These are phyloP conservation scores for Fusarium avenaceum DNA, from an alignment of 2,329 filamentous ascomycete species.

Conservation along the genomic window DNA sequence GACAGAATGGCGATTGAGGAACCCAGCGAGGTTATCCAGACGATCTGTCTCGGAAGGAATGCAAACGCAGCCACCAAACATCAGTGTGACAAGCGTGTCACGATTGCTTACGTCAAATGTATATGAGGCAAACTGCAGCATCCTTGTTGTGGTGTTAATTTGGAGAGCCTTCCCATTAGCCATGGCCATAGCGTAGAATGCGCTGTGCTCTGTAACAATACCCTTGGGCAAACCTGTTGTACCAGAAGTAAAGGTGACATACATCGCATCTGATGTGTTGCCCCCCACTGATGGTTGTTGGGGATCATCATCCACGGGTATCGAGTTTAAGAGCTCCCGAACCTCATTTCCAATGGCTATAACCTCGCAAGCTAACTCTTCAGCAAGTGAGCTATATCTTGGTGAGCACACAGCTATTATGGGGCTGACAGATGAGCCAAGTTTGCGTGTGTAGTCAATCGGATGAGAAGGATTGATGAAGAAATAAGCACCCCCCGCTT, in stretches of 20 bases:
- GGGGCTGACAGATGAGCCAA: not conserved
- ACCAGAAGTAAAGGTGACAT: conserved; percentile 6
- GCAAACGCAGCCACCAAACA: conserved; percentile 1
- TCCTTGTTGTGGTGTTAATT: not conserved
- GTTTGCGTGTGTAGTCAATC: not conserved
- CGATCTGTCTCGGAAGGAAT: conserved; percentile 5
- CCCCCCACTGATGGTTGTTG: not conserved
- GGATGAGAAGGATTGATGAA: conserved; percentile 15
- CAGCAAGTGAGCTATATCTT: not conserved
- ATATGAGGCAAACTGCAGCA: conserved; percentile 14
- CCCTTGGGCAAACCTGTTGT: conserved; percentile 4
- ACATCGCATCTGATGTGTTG: conserved; percentile 1
- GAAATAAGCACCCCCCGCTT: conserved; percentile 6
- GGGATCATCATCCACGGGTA: not conserved
- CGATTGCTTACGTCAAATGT: conserved; percentile 16
- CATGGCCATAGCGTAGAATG: conserved; percentile 9
- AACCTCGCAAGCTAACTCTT: not conserved
- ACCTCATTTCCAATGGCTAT: not conserved
- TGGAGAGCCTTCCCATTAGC: not conserved
- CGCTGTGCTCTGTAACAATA: conserved; percentile 2
- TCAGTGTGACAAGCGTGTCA: conserved; percentile 2
- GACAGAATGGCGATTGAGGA: not conserved
- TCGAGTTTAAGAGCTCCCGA: not conserved
- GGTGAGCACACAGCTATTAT: not conserved
- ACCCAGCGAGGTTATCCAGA: conserved; percentile 2